Base-by-base conservation (phyloP, 2,329 filamentous ascomycete genomes). In the Niveomyces coronatus region DNA sequence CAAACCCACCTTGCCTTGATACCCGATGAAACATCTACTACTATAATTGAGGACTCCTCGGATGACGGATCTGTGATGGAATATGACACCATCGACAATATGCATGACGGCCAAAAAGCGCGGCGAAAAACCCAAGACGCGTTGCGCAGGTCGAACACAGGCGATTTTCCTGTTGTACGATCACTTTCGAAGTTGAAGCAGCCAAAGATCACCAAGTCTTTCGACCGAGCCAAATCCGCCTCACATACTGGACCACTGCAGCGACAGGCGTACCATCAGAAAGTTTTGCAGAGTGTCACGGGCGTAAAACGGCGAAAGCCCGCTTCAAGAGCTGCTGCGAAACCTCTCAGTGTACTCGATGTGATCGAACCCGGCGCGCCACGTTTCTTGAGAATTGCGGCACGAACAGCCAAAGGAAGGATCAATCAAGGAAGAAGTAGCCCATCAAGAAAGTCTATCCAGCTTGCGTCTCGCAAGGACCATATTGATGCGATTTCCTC, bases 381-480 rank as follows among this genome's bases (percentile, higher is more conserved):
- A 2, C 56, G 53, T 2, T 81, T 81, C 44, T 56, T 82, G 23
- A 74, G 66, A 42, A 66, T 82, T 49, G 77, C 77, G 35, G 75
- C 74, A 30, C 72, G 77, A 13, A 64, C 71, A 37, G 74, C 67
- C 4, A 68, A 58, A 38, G 62, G 54, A 36, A 65, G 63, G 23
- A 49, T 45, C 18, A 62, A 65, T 10, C 60, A 68, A 44, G 76
- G 76, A 13, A 70, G 71, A 49, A 63, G 69, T 6, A 77, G 67
- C 38, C 74, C 74, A 1, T 58, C 57, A 0, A 62, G 50, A 30
- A 82, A 81, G 49, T 53, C 60, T n/a, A 76, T 82, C 43, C 65
- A 68, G 40, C 59, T 82, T n/a, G 74, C 71, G 16, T 76, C 65
- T 20, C 67, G 74, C n/a, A 60, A 62, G 45, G 77, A 81, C 48